Evolutionary conservation across 2,329 filamentous ascomycete genomes (phyloP).

Genomic region (Monosporascus ibericus): DNA sequence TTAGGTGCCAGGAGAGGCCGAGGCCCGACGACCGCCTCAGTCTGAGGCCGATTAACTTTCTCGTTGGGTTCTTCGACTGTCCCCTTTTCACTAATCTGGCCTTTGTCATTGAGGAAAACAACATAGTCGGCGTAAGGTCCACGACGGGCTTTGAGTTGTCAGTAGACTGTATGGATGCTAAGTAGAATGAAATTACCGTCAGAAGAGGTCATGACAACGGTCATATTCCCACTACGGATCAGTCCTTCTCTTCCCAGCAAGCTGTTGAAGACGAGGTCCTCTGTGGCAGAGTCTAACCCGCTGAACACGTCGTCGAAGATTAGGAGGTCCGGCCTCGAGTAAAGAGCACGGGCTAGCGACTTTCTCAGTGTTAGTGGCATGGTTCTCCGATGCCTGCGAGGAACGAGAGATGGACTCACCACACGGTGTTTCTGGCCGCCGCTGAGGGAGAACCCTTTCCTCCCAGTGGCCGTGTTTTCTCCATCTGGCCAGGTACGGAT

Average conservation of each 20-base stretch:
- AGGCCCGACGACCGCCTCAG: too few relatives aligned
- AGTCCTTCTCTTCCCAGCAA: not conserved
- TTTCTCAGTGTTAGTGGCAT: not conserved
- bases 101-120: too few relatives aligned
- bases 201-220: not conserved
- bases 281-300: not conserved
- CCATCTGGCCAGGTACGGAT: constrained; percentile 15
- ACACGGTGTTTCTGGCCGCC: constrained; percentile 20
- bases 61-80: too few relatives aligned
- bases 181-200: not conserved
- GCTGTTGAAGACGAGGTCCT: not conserved
- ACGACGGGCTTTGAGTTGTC: too few relatives aligned
- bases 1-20: too few relatives aligned
- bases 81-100: too few relatives aligned
- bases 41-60: too few relatives aligned
- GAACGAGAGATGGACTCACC: constrained; percentile 5
- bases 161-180: too few relatives aligned
- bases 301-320: not conserved
- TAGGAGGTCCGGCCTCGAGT: constrained; percentile 6
- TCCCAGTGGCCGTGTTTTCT: constrained; percentile 19
- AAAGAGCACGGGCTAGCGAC: constrained; percentile 14
- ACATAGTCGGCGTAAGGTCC: too few relatives aligned
- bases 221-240: not conserved
- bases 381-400: too few relatives aligned
- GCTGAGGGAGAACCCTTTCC: constrained; percentile 22